Evolutionary conservation across 768 basidiomycete species (phyloP).

Genomic region (Boletus rubescentipes): DNA sequence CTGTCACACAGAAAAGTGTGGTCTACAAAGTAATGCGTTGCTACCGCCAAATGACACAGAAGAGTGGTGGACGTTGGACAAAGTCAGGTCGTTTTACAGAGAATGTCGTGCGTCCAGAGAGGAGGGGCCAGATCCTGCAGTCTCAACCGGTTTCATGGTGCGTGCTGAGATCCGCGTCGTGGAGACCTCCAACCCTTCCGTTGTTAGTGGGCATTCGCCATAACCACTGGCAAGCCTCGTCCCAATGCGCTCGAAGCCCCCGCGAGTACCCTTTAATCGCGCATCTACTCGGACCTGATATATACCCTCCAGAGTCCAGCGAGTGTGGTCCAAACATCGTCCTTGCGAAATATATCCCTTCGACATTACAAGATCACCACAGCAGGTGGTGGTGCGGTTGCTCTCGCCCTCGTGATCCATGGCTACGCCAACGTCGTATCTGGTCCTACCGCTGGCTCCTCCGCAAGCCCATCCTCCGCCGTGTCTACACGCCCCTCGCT

Average conservation of each 20-base stretch:
- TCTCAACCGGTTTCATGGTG: conserved; percentile 73
- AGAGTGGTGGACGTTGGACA: conserved; percentile 48
- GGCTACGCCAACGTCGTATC: conserved; percentile 87
- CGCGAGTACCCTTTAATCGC: conserved; percentile 48
- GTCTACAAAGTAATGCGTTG: no score
- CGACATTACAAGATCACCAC: conserved; percentile 84
- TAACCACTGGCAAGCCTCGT: conserved; percentile 58
- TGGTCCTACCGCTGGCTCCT: not conserved
- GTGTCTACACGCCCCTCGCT: no score
- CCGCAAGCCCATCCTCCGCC: conserved; percentile 5
- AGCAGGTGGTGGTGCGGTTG: conserved; percentile 87
- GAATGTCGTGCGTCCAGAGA: conserved; percentile 82
- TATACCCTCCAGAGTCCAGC: conserved; percentile 56
- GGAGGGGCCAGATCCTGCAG: conserved; percentile 61
- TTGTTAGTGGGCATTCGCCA: conserved; percentile 49
- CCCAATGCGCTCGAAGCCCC: conserved; percentile 75
- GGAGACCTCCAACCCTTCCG: not conserved
- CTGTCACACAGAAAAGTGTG: conserved; percentile 39
- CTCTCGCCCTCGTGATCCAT: conserved; percentile 92
- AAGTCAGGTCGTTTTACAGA: conserved; percentile 82
- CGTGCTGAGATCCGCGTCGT: not conserved
- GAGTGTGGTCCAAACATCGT: conserved; percentile 78
- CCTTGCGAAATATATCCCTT: conserved; percentile 84
- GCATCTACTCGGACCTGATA: not conserved
- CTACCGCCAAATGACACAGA: conserved; percentile 34